Evolutionary conservation across 768 basidiomycete genomes (phyloP), one percentile per base, ranked within the genome.

Genomic region (Russula sp.): DNA sequence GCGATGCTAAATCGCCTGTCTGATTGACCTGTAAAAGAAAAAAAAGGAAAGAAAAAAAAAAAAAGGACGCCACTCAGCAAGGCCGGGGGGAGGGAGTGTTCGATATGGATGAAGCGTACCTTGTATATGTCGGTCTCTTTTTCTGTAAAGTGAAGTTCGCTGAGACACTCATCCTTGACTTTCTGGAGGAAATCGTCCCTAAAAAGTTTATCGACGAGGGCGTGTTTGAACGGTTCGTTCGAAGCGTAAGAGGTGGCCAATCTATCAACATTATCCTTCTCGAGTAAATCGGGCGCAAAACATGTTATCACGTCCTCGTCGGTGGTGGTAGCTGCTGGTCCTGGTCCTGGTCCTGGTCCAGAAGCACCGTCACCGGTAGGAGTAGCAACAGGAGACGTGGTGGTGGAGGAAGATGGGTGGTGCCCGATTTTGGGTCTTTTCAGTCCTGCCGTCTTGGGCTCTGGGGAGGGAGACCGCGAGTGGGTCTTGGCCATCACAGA

Each of bases 91-190:
- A 1, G 32, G 5, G 49, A 46, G 28, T 16, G 26, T 9, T 22
- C 20, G 18, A 44, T 0, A 6, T 0, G 8, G 50, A 6, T 0
- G 8, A 44, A 26, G 38, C 78, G 64, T 65, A 90, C 92, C 86
- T 92, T 94, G 84, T 98, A 98, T 69, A 98, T 98, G 72, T 98
- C 96, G 2, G 96, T 98, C 80, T 98, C 92, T 77, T 97, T 98
- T 78, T 94, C 88, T 3, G 89, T 83, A 73, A 95, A 94, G 74
- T 80, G 87, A 65, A 95, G 82, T 71, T 93, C 84, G 57, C 78
- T 76, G 61, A 90, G 75, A 69, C 90, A 92, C 74, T 95, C 93
- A 70, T 93, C 88, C 76, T 91, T 89, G 64, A 93, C 93, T 36
- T 82, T 81, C 70, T 80, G 79, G 36, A 98, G 80, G 30, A 98